phyloP scores from a whole-genome alignment of 2,329 filamentous ascomycete species.

The Penicillium nordicum region DNA sequence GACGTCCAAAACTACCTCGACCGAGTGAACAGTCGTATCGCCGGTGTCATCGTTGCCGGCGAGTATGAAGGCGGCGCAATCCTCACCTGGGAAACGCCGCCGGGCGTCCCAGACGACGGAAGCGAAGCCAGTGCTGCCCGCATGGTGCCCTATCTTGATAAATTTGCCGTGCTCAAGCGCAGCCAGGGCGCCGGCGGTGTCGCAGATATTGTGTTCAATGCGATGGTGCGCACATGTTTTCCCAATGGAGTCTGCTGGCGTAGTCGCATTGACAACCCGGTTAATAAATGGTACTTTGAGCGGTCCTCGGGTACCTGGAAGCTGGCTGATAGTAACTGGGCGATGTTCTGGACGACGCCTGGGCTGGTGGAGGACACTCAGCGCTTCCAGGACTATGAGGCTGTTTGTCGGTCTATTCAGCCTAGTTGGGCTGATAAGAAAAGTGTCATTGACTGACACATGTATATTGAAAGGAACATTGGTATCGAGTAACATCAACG shows the following conservation, averaged over 20 bases:
- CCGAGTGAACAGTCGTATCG: conserved; percentile 75
- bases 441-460: conserved; percentile 51
- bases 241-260: conserved; percentile 89
- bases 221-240: conserved; percentile 88
- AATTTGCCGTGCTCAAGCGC: conserved; percentile 87
- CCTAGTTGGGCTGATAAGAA: conserved; percentile 48
- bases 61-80: conserved; percentile 96
- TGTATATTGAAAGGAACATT: background rate
- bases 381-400: conserved; percentile 66
- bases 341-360: conserved; percentile 96
- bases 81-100: conserved; percentile 85
- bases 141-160: conserved; percentile 90
- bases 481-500: background rate
- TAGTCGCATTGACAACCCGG: conserved; percentile 83
- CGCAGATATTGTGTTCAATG: conserved; percentile 92
- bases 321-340: conserved; percentile 79
- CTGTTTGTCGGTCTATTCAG: conserved; percentile 64
- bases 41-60: conserved; percentile 89
- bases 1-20: conserved; percentile 78
- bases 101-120: conserved; percentile 54
- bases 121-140: conserved; percentile 54
- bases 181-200: conserved; percentile 89
- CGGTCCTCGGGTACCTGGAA: conserved; percentile 79
- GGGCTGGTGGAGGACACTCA: conserved; percentile 54
- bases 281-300: conserved; percentile 99